Base-by-base conservation (phyloP, 106 monocot genomes). In the Alisma plantagoaquatica region DNA sequence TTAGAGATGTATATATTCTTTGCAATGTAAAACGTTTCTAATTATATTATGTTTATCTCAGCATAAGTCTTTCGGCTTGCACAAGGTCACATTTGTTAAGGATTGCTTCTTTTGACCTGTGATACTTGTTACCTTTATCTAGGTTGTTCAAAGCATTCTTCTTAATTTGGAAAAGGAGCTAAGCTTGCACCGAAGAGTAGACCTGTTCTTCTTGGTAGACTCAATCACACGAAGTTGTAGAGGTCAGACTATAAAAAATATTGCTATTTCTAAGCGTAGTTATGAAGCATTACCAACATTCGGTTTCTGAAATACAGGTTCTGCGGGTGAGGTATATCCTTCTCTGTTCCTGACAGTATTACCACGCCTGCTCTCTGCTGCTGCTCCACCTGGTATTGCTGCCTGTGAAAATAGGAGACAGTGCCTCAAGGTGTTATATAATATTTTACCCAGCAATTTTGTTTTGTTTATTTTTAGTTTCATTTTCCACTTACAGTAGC, bases 151-250 rank as follows among this genome's bases (percentile, higher is more conserved):
- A 63, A 70, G 76, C 29, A 68, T 99, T 73, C 68, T 99, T 66
- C 79, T 72, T 27, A 55, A 61, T 65, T 57, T 99, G 67, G 98
- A 99, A 65, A 86, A 57, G 29, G 90, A 90, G 64, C 53, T 71
- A 49, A 86, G 63, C 56, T 71, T 86, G 69, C 38, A 86, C 50
- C 69, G 74, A 51, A 76, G 77, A 56, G 57, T 99, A 56, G 90
- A 86, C 67, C 66, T 90, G 35, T 86, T 99, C 61, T 99, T 86
- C 58, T 74, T 99, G 29, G 90, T 91, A 33, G 98, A 99, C 77
- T 99, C 98, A 10, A 99, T 99, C 38, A 73, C 69, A 35, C 85
- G 82, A 52, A 77, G 57, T 43, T 90, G 76, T 24, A 65, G 71
- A 16, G 79, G 61, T 46, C 82, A 79, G 54, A 90, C 35, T 38